Base-by-base conservation (phyloP, 768 basidiomycete genomes). In the Boletus tomentosulus region DNA sequence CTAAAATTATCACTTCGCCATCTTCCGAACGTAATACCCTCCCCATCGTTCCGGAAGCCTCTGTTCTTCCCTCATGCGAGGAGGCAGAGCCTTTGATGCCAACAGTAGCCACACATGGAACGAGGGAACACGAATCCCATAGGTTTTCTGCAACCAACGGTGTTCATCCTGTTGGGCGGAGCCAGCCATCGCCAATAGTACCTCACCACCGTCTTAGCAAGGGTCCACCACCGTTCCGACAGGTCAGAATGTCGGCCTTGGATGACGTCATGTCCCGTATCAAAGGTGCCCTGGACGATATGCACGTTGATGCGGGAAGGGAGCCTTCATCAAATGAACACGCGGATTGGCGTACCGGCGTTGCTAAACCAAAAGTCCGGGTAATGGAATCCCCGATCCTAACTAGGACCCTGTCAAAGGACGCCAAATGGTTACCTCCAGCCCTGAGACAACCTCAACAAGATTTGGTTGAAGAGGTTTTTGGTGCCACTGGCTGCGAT, bases 261-360 rank as follows among this genome's bases (percentile, higher is more conserved):
- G 83, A 89, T 63, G 89, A 93, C 64, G 81, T 83, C 27, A 90
- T 93, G 81, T 89, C 87, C 6, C 82, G 91, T 39, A 92, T 93
- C 63, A 92, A 86, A 63, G 90, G 88, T 31, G 91, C 85, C 13
- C 63, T 93, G 52, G 79, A 82, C 64, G 78, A 77, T 30, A 87
- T 87, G 83, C 86, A 84, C 53, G 71, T 75, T 22, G 78, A 79
- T 28, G 62, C 62, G 39, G 63, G 62, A 56, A 71, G 62, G 30
- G 61, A 50, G 1, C 15, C 50, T 39, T 48, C 47, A 48, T 57
- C 54, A 44, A 57, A 52, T 19, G 67, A 63, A 38, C 52, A 50
- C 22, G 50, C 62, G 6, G 67, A 59, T 51, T 63, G 56, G 66
- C 66, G 55, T 50, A 48, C 30, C 15, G 38, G 58, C 52, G 55